Base-by-base conservation (phyloP, 768 basidiomycete genomes). In the Psilocybe azurescens region DNA sequence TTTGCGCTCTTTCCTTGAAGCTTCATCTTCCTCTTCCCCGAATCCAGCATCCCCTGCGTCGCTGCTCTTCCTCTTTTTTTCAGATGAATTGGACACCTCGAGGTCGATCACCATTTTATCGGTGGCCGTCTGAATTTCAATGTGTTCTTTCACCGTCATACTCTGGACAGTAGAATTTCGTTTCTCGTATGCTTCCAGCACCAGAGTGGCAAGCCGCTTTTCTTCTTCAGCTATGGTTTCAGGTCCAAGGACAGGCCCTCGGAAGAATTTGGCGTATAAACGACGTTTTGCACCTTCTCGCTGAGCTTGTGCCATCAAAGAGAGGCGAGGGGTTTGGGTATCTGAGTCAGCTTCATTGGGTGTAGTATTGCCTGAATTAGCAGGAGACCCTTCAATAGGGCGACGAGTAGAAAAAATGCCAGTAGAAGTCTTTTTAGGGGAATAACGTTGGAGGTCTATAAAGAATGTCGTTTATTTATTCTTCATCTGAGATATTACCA, bases 191-290 rank as follows among this genome's bases (percentile, higher is more conserved):
- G 67, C 55, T 16, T 68, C 59, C 29, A 57, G 41, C 10, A 64
- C 67, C 8, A 67, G 47, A 4, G 62, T 46, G 44, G 63, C 56
- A 8, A 69, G 48, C 32, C 55, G 60, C 58, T 53, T 58, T 36
- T 70, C 65, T 53, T 66, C 67, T 20, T 67, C 67, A 55, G 60
- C 64, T 59, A 69, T 59, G 38, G 67, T 58, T 44, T 83, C 84
- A 24, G 84, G 84, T 1, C 84, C 84, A 16, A 93, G 73, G 36
- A 89, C 77, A 18, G 91, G 87, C 0, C 94, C 95, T 24, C 89
- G 85, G 69, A 90, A 91, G 73, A 97, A 97, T 60, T 81, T 81
- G 3, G 93, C 81, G 72, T 97, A 98, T 3, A 98, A 81, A 18
- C 80, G 81, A 10, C 85, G 81, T 62, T 83, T 86, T 0, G 94